Evolutionary conservation across 768 basidiomycete genomes (phyloP), one percentile per base, ranked within the genome.

Genomic region (Suillus placidus): DNA sequence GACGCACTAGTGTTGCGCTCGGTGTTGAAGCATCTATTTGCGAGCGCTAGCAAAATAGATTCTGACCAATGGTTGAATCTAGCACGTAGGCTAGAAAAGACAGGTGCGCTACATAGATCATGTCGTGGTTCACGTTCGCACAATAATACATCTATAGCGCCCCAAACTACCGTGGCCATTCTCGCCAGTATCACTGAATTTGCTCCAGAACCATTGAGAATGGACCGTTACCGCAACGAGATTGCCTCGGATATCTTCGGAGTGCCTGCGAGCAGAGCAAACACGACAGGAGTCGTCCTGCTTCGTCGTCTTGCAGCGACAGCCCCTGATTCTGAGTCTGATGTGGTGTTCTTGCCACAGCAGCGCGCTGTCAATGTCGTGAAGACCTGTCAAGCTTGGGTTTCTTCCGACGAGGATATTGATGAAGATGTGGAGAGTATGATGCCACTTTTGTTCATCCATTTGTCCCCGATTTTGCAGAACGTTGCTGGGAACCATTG

Each of bases 181-280:
- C 75, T 91, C 8, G 77, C 82, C 10, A 85, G 88, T 4, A 78
- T 95, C 49, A 83, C 88, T 12, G 78, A 81, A 26, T 83, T 84
- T 30, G 87, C 88, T 0, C 82, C 87, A 1, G 94, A 95, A 68
- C 87, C 88, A 9, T 85, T 84, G 0, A 85, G 86, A 23, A 82
- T 97, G 30, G 90, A 92, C 69, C 84, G 93, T 23, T 92, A 91
- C 72, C 86, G 95, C 23, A 97, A 96, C 74, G 95, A 97, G 76
- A 83, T 96, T 12, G 96, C 97, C 0, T 90, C 93, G n/a, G 83
- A 82, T 23, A 75, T 95, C 5, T 79, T 92, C 0, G 91, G 90
- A 30, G 81, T 97, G 16, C 83, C 84, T 1, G 73, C 90, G 0
- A 70, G 76, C 6, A 85, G 87, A 52, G 88, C 88, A n/a, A 87